Base-by-base conservation (phyloP, 805 yeast genomes). In the Starmera quercuum region DNA sequence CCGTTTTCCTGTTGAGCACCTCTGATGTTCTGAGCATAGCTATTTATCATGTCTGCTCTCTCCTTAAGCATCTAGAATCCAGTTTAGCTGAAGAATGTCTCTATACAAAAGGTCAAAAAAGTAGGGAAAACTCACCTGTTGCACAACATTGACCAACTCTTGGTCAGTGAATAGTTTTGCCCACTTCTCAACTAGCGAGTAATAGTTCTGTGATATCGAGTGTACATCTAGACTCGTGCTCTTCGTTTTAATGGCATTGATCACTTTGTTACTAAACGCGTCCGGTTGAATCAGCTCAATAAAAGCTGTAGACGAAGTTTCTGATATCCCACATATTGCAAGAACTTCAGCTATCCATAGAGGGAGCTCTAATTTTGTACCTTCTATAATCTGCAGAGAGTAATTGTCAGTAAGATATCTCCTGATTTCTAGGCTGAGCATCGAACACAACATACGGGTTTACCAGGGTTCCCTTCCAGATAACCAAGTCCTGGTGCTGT, bases 401-500 rank as follows among this genome's bases (percentile, higher is more conserved):
- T 19, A 11, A 4, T 11, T n/a, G 11, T 3, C 20, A 28, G 3
- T n/a, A n/a, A n/a, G n/a, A n/a, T n/a, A n/a, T n/a, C n/a, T n/a
- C n/a, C 14, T 15, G 35, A 45, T 43, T 29, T 36, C 40, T 17
- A 13, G 19, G 10, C 12, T 28, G 11, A 31, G 9, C 12, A 24
- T 13, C 8, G 5, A 10, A 20, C 11, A 11, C 18, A 13, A 43
- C 54, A 16, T 30, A 64, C 58, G n/a, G 59, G 56, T 41, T 74
- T 68, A 1, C 82, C 84, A 1, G 86, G 83, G 39, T 80, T 75
- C 7, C 88, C 86, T 48, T 82, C 88, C 6, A 90, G 63, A 49
- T 80, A 85, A 3, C 96, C 97, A n/a, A 90, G 61, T 0, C 92
- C 90, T 0, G 95, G 94, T 7, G 86, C 80, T 1, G 80, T 70